Evolutionary conservation across 2,329 filamentous ascomycete genomes (phyloP).

Genomic region (Penicillium sp.): DNA sequence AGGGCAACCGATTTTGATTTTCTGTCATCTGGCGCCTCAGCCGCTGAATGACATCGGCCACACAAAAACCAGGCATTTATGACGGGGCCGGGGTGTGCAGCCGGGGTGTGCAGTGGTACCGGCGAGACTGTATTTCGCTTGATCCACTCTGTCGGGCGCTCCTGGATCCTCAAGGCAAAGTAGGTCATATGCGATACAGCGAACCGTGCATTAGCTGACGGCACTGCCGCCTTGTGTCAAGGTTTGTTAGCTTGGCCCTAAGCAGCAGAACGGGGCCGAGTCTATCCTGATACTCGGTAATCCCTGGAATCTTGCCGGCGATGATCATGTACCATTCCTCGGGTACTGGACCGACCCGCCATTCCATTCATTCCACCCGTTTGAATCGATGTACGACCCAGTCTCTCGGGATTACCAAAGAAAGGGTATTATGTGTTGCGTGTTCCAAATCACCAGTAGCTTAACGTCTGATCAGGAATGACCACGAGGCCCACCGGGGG

Average conservation of each 20-base stretch:
- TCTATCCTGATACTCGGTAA: constrained; percentile 20
- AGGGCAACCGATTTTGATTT: constrained; percentile 3
- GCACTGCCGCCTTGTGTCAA: constrained; percentile 18
- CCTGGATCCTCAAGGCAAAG: constrained; percentile 19
- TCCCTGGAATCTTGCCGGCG: not conserved
- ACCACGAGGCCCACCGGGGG: constrained; percentile 1
- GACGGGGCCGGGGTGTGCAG: too few relatives aligned
- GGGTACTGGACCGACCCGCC: constrained; percentile 22
- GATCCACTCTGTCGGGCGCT: constrained; percentile 26
- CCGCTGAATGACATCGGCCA: constrained; percentile 7
- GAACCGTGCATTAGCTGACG: constrained; percentile 20
- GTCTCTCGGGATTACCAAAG: constrained; percentile 4
- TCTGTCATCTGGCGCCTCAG: constrained; percentile 15
- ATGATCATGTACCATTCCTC: constrained; percentile 19
- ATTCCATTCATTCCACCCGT: constrained; percentile 7
- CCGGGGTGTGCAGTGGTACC: constrained; percentile 9
- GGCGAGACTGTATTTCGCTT: constrained; percentile 12
- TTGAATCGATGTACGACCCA: constrained; percentile 14
- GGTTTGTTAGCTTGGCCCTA: constrained; percentile 21
- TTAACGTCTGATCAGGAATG: constrained; percentile 1
- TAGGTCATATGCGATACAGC: constrained; percentile 21
- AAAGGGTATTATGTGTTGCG: not conserved
- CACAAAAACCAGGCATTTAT: too few relatives aligned
- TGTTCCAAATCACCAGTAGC: not conserved
- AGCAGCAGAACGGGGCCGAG: constrained; percentile 14